phyloP scores from a whole-genome alignment of 2,329 filamentous ascomycete species.

The Exophiala viscosa region DNA sequence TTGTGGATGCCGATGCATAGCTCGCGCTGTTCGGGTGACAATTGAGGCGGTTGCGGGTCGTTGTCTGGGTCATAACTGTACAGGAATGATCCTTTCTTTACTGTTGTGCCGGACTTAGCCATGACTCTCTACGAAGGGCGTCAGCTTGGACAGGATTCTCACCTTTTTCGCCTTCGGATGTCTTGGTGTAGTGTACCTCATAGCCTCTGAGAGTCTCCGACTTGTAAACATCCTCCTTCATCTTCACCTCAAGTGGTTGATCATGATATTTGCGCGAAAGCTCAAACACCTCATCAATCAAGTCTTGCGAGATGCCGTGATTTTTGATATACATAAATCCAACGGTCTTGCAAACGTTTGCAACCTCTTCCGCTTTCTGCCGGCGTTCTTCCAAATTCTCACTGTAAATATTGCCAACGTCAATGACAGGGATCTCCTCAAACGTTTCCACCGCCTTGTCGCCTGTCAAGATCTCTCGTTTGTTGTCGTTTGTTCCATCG shows the following conservation, averaged over 20 bases:
- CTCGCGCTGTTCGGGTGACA: constrained; percentile 2
- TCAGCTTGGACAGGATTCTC: background rate
- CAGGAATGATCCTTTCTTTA: constrained; percentile 18
- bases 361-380: constrained; percentile 35
- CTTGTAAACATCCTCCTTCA: constrained; percentile 15
- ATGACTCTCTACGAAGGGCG: background rate
- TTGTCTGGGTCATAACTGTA: constrained; percentile 22
- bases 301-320: constrained; percentile 42
- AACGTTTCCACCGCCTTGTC: constrained; percentile 8
- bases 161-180: constrained; percentile 6
- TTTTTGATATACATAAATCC: constrained; percentile 55
- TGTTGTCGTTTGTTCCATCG: constrained; percentile 6
- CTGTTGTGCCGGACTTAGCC: background rate
- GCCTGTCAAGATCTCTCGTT: constrained; percentile 5
- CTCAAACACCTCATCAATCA: constrained; percentile 35
- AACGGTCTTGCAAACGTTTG: constrained; percentile 43
- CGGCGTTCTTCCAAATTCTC: constrained; percentile 6
- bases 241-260: constrained; percentile 19
- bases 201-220: constrained; percentile 13
- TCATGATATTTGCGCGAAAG: constrained; percentile 21
- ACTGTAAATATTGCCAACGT: constrained; percentile 16
- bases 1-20: constrained; percentile 9
- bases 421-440: constrained; percentile 17
- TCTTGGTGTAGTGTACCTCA: constrained; percentile 12
- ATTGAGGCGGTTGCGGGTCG: constrained; percentile 1